Evolutionary conservation across 257 asterid species (phyloP).

Genomic region (Catharanthus roseus): DNA sequence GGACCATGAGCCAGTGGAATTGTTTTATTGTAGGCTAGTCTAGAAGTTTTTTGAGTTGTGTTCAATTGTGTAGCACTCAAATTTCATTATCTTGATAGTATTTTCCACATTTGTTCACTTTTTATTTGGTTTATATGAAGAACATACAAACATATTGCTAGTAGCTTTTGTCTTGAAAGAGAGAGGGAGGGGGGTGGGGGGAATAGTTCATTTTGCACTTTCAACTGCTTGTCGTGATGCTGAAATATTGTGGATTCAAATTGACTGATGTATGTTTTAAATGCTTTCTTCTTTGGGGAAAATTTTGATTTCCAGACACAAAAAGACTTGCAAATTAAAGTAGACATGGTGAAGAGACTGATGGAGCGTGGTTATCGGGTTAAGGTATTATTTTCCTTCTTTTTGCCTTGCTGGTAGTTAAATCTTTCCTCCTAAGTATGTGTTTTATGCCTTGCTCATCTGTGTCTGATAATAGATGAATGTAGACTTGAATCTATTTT

Average conservation of each 20-base stretch:
- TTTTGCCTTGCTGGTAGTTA: background rate
- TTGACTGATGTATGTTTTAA: too few relatives aligned
- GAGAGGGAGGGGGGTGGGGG: too few relatives aligned
- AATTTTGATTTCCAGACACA: slow-evolving; percentile 36
- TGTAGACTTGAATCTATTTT: background rate
- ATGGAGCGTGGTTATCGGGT: slow-evolving; percentile 80
- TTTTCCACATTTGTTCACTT: background rate
- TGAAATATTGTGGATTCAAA: background rate
- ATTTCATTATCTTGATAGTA: background rate
- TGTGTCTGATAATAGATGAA: background rate
- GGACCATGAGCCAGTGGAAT: background rate
- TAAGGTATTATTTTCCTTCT: slow-evolving; percentile 50
- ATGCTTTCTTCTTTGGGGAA: background rate
- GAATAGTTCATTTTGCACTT: too few relatives aligned
- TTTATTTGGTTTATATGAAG: background rate
- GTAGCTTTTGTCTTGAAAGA: background rate
- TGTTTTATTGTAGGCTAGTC: background rate
- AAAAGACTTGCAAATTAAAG: slow-evolving; percentile 73
- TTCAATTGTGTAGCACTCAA: background rate
- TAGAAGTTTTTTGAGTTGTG: background rate
- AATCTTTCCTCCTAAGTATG: background rate
- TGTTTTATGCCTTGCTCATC: background rate
- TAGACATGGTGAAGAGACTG: slow-evolving; percentile 65
- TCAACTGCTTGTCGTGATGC: background rate
- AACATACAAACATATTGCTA: background rate